Percentiles rank a stretch among this genome's conserved stretches.
Evolutionary conservation across 768 basidiomycete species (phyloP).

Genomic region (Rossbeevera mucosa): DNA sequence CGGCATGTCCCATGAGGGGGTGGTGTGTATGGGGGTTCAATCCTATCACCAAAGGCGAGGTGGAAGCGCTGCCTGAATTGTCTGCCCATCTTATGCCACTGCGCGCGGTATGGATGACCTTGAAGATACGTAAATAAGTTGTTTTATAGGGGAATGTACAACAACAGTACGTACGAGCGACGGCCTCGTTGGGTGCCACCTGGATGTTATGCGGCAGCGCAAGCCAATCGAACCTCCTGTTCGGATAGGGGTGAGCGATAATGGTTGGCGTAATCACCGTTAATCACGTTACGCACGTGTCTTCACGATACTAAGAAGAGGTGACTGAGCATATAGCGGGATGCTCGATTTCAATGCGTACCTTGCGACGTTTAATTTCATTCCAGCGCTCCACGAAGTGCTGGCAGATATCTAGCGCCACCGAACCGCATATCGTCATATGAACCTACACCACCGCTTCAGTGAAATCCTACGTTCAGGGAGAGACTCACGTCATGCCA

Average conservation of each 20-base stretch:
- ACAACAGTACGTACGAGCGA: slow-evolving; percentile 43
- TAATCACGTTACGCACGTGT: slow-evolving; percentile 39
- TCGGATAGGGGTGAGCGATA: slow-evolving; percentile 6
- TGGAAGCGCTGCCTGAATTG: slow-evolving; percentile 66
- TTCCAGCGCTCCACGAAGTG: slow-evolving; percentile 95
- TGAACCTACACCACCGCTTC: slow-evolving; percentile 49
- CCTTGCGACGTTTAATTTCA: slow-evolving; percentile 81
- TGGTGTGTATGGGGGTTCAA: slow-evolving; percentile 38
- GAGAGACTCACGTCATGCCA: slow-evolving; percentile 82
- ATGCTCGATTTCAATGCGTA: slow-evolving; percentile 20
- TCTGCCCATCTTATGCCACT: slow-evolving; percentile 54
- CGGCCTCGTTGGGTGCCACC: slow-evolving; percentile 59
- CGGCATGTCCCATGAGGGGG: slow-evolving; percentile 50
- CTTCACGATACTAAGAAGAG: slow-evolving; percentile 30
- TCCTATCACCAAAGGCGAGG: slow-evolving; percentile 37
- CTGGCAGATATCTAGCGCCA: slow-evolving; percentile 86
- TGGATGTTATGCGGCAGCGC: slow-evolving; percentile 72
- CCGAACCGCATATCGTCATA: slow-evolving; percentile 77
- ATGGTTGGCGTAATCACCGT: neutral
- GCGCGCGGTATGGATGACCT: slow-evolving; percentile 66
- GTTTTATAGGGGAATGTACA: neutral
- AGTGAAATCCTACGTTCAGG: neutral
- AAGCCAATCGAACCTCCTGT: slow-evolving; percentile 61
- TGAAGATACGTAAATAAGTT: neutral
- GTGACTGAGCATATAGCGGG: slow-evolving; percentile 1